Evolutionary conservation across 2,329 filamentous ascomycete species (phyloP).

Genomic region (Verticillium isaacii): DNA sequence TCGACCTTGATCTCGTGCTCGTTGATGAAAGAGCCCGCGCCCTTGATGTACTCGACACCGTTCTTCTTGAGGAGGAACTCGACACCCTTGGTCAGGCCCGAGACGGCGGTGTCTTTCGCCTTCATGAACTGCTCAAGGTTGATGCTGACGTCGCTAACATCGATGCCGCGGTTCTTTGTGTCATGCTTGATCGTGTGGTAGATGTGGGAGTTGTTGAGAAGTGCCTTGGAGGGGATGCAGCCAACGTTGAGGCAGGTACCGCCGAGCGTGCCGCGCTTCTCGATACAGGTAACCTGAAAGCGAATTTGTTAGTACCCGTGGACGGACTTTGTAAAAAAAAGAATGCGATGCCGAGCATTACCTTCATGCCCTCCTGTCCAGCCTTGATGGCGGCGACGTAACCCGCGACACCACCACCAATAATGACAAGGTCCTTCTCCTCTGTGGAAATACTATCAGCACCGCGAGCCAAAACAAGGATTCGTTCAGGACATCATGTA

Average conservation of each 20-base stretch:
- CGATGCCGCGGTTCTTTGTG: conserved; percentile 94
- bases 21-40: conserved; percentile 78
- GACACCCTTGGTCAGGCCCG: conserved; percentile 88
- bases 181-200: conserved; percentile 98
- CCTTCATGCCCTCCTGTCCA: conserved; percentile 94
- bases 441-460: conserved; percentile 40
- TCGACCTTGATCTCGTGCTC: conserved; percentile 90
- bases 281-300: conserved; percentile 84
- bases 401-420: conserved; percentile 95
- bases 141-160: conserved; percentile 94
- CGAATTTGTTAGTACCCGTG: conserved; percentile 7
- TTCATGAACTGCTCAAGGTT: conserved; percentile 97
- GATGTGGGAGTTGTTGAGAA: conserved; percentile 98
- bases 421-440: conserved; percentile 95
- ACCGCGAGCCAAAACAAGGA: conserved; percentile 20
- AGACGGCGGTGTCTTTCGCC: conserved; percentile 90
- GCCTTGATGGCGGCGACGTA: conserved; percentile 99
- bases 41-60: conserved; percentile 96
- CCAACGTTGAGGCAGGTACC: conserved; percentile 98
- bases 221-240: conserved; percentile 98
- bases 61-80: conserved; percentile 99
- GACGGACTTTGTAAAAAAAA: background rate
- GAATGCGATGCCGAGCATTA: conserved; percentile 30
- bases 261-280: conserved; percentile 92
- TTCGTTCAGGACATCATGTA: background rate